phyloP scores from a whole-genome alignment of 495 filamentous ascomycete genomes.

The Baudoinia panamericana region DNA sequence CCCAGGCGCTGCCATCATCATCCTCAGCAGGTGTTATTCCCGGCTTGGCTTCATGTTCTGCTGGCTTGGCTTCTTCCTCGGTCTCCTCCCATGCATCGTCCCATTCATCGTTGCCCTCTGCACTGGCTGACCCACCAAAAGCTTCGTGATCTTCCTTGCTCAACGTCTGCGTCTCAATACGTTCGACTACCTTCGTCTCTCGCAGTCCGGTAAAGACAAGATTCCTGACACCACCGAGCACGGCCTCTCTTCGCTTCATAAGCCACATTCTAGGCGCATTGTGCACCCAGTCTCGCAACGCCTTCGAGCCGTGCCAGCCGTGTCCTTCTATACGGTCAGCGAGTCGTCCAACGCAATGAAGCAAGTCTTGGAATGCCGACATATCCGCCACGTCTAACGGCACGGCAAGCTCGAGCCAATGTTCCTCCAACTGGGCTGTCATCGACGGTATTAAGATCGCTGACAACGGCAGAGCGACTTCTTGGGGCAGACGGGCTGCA shows the following conservation, averaged over 20 bases:
- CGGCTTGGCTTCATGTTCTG: background rate
- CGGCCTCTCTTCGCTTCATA: conserved; percentile 63
- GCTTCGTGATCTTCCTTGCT: conserved; percentile 42
- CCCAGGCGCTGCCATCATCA: conserved; percentile 56
- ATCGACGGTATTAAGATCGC: conserved; percentile 53
- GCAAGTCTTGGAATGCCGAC: conserved; percentile 49
- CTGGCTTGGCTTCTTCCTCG: conserved; percentile 36
- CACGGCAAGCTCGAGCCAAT: conserved; percentile 63
- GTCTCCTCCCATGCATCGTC: conserved; percentile 56
- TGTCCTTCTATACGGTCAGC: conserved; percentile 46
- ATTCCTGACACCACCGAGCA: conserved; percentile 58
- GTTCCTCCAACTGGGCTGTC: conserved; percentile 49
- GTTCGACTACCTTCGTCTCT: conserved; percentile 54
- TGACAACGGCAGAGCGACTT: conserved; percentile 49
- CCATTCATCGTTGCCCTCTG: conserved; percentile 51
- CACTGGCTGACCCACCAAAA: conserved; percentile 26
- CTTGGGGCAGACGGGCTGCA: conserved; percentile 46
- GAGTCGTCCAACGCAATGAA: conserved; percentile 49
- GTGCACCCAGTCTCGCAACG: conserved; percentile 66
- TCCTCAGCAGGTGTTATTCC: conserved; percentile 36
- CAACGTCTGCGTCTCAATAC: conserved; percentile 70
- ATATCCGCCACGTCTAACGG: conserved; percentile 60
- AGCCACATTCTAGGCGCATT: conserved; percentile 73
- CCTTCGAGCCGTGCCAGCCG: conserved; percentile 54
- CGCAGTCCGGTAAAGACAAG: conserved; percentile 52